These are phyloP conservation scores for Ustilago lituana DNA, from an alignment of 1,284 basidiomycete genomes.

Conservation along the genomic window DNA sequence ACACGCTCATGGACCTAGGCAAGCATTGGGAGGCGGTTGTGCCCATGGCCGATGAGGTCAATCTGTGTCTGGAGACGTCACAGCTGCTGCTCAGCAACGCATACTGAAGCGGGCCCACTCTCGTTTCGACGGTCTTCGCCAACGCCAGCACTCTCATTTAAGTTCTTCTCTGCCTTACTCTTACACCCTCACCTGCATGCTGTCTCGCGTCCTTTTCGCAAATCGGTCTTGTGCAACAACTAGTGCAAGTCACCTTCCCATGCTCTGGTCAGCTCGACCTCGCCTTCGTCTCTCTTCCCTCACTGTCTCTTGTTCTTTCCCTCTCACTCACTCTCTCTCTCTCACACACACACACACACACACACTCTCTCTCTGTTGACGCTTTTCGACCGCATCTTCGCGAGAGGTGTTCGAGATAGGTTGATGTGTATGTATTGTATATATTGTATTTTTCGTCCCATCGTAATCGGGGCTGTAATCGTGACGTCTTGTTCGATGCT, in stretches of 20 bases:
- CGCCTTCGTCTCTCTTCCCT: too few species aligned
- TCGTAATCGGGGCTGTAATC: not conserved
- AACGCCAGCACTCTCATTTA: not conserved
- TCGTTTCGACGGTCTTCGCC: too few species aligned
- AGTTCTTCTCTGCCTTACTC: not conserved
- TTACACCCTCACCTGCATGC: too few species aligned
- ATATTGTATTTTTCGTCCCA: conserved; percentile 3
- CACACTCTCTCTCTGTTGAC: not conserved
- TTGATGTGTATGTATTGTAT: not conserved
- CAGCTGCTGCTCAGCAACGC: conserved; percentile 49
- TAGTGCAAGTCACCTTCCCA: too few species aligned
- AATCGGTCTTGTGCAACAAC: too few species aligned
- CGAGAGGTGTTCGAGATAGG: too few species aligned
- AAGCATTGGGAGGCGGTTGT: conserved; percentile 57
- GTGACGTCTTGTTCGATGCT: not conserved
- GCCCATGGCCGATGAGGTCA: conserved; percentile 60
- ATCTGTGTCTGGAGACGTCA: conserved; percentile 57
- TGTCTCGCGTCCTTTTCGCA: too few species aligned
- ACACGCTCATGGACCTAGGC: conserved; percentile 51
- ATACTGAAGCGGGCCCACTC: conserved; percentile 10
- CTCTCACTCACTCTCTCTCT: too few species aligned
- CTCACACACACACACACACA: too few species aligned
- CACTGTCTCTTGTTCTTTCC: too few species aligned
- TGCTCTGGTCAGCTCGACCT: too few species aligned
- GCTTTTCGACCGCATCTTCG: not conserved